Evolutionary conservation across 179 eudicot genomes (phyloP).

Genomic region (Nepenthes alata): DNA sequence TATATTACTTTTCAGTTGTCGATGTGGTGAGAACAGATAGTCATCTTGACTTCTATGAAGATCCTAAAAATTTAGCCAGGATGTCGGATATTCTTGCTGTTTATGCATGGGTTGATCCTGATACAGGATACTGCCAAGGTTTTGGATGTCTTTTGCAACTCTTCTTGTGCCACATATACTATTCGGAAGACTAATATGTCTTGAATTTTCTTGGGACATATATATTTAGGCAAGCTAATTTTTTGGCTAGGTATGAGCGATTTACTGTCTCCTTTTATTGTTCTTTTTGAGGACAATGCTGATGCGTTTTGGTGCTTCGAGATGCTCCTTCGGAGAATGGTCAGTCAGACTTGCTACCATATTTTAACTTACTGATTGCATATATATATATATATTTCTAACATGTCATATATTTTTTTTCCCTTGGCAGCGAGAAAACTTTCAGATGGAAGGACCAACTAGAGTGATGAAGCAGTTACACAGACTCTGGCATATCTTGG

Average conservation of each 20-base stretch:
- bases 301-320: conserved; percentile 99
- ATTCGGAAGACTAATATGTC: neutral
- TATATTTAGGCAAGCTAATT: conserved; percentile 4
- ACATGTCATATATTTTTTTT: conserved; percentile 1
- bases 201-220: neutral
- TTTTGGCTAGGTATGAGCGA: conserved; percentile 81
- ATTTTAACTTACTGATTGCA: neutral
- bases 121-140: conserved; percentile 99
- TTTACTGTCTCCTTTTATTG: conserved; percentile 87
- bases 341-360: conserved; percentile 11
- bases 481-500: conserved; percentile 74
- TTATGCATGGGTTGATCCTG: conserved; percentile 99
- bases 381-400: neutral
- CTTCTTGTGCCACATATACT: neutral
- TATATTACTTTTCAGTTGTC: conserved; percentile 54
- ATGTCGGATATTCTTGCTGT: conserved; percentile 99
- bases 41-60: conserved; percentile 86
- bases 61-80: conserved; percentile 84
- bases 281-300: conserved; percentile 93
- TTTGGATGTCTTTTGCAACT: conserved; percentile 8
- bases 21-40: conserved; percentile 98
- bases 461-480: conserved; percentile 98
- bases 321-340: conserved; percentile 97
- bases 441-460: conserved; percentile 93
- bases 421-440: conserved; percentile 67